A percentile compares a stretch with the other conserved stretches of the same genome.
Conservation (phyloP, 495 filamentous ascomycete genomes). For the Trichoderma virens region DNA sequence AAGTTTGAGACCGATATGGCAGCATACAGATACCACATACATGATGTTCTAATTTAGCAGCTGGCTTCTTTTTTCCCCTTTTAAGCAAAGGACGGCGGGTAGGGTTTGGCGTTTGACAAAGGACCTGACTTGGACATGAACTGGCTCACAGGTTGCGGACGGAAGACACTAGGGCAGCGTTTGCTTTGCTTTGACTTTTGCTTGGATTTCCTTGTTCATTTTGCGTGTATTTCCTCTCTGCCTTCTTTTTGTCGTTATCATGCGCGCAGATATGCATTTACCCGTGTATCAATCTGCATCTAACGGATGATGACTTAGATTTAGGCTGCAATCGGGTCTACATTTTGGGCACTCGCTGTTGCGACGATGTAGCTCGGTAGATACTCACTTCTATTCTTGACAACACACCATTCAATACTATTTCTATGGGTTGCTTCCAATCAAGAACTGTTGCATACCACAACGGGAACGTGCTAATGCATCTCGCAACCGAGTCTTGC, state of each 20-base stretch:
- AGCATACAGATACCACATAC: slow-evolving; percentile 9
- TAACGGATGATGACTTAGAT: neutral
- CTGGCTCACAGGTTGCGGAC: neutral
- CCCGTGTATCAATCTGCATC: neutral
- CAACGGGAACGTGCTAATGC: neutral
- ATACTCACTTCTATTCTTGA: neutral
- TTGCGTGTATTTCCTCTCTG: neutral
- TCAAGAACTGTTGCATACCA: neutral
- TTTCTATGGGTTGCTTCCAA: neutral
- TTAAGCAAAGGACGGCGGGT: neutral
- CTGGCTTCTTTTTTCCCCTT: neutral
- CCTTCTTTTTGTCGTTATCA: neutral
- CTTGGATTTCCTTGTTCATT: neutral
- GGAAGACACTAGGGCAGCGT: slow-evolving; percentile 1
- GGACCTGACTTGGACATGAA: neutral
- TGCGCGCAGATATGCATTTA: neutral
- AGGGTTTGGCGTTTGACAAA: neutral
- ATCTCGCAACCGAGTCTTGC: neutral
- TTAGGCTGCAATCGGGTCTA: neutral
- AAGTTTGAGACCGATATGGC: neutral
- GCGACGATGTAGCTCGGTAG: neutral
- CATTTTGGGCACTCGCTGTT: neutral
- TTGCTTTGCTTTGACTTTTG: neutral
- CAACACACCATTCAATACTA: neutral
- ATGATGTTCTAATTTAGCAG: neutral